Conservation (phyloP, 176 grass and related monocot species). For the Saccharum officinarum region DNA sequence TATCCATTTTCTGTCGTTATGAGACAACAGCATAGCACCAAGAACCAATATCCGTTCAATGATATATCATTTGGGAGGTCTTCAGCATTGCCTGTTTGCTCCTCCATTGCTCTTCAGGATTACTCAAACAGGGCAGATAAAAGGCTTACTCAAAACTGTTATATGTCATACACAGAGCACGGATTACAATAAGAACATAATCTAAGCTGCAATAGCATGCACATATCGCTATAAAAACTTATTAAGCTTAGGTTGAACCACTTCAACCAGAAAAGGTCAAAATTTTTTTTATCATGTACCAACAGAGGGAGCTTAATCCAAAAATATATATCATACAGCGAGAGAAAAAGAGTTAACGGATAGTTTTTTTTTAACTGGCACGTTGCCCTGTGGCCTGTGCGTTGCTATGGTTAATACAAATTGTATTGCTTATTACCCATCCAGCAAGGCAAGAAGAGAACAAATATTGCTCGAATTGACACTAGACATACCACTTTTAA, state of each 20-base stretch:
- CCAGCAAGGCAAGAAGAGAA: too few relatives aligned
- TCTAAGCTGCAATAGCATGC: not conserved
- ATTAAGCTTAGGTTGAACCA: not conserved
- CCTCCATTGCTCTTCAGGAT: not conserved
- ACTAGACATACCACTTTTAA: too few relatives aligned
- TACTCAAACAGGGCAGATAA: not conserved
- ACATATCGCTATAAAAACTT: not conserved
- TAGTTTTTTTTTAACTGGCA: too few relatives aligned
- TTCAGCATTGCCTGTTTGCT: not conserved
- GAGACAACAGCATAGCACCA: too few relatives aligned
- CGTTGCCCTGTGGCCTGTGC: too few relatives aligned
- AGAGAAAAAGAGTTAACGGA: not conserved
- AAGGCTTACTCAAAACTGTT: not conserved
- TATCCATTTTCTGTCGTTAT: not conserved
- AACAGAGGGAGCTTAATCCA: not conserved
- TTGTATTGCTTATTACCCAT: too few relatives aligned
- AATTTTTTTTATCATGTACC: not conserved
- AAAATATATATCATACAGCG: not conserved
- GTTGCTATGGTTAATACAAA: too few relatives aligned
- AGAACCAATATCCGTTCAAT: too few relatives aligned
- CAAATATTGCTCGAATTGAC: too few relatives aligned
- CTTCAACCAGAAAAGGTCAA: not conserved
- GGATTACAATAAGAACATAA: too few relatives aligned
- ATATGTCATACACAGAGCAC: not conserved
- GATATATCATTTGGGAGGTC: not conserved